Conservation (phyloP, 2,329 filamentous ascomycete species). For the Neodidymelliopsis sp. region DNA sequence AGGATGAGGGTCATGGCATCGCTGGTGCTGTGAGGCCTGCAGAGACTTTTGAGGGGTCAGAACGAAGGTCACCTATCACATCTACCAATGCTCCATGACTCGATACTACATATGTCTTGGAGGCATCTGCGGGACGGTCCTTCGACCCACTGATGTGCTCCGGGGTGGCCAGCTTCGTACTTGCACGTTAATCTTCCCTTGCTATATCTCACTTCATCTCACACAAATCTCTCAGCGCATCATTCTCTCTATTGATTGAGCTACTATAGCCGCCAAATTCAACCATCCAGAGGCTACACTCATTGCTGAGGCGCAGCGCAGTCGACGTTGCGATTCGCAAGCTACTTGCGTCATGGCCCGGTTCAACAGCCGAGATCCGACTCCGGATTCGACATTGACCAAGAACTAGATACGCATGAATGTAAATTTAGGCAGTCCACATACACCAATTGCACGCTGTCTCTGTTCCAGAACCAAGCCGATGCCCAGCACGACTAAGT, state of each 20-base stretch:
- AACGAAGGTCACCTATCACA: too few relatives aligned
- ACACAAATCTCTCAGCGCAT: background rate
- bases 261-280: background rate
- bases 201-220: too few relatives aligned
- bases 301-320: conserved; percentile 17
- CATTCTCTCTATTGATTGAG: too few relatives aligned
- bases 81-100: conserved; percentile 1
- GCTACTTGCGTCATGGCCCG: conserved; percentile 13
- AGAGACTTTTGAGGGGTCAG: too few relatives aligned
- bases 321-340: background rate
- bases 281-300: conserved; percentile 22
- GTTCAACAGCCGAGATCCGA: conserved; percentile 8
- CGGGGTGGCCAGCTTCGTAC: too few relatives aligned
- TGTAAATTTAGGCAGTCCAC: background rate
- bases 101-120: background rate
- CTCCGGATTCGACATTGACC: conserved; percentile 1
- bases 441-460: conserved; percentile 1
- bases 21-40: too few relatives aligned
- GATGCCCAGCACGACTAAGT: conserved; percentile 1
- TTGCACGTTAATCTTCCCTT: too few relatives aligned
- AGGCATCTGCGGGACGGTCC: conserved; percentile 3
- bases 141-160: conserved; percentile 6
- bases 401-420: background rate
- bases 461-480: conserved; percentile 3
- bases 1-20: too few relatives aligned